Base-by-base conservation (phyloP, 148 eudicot genomes). In the Cornus controversa region DNA sequence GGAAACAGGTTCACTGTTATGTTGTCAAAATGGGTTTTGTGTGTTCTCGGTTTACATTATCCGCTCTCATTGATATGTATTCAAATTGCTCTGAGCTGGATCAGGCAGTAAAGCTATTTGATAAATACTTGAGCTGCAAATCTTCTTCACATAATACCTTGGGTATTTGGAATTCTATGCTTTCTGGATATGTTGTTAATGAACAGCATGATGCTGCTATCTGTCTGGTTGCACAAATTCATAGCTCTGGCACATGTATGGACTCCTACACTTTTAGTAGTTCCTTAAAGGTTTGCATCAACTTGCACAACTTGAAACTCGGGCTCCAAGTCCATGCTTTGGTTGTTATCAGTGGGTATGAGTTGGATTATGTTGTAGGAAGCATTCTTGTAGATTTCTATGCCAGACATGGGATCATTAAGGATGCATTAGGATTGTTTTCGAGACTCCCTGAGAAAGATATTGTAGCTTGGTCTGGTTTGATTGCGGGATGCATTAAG, bases 1-100 rank as follows among this genome's bases (percentile, higher is more conserved):
- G 64, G 64, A 60, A 60, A 60, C 24, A 60, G 64, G 24, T 60
- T n/a, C 64, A 60, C 25, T 60, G 64, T 60, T 60, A 60, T 60
- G 64, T n/a, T n/a, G 8, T 60, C 64, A 60, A n/a, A 60, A 22
- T 9, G 6, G 64, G 64, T 60, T 60, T 60, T 60, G 64, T 22
- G 64, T 8, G 24, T 60, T 60, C 23, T 50, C 4, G 57, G 0
- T 60, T 60, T 60, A 60, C 64, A 14, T 0, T n/a, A 6, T 60
- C 24, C 3, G 64, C 64, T n/a, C 64, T 60, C 7, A n/a, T 60
- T 20, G 64, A 60, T 60, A 18, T 60, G 64, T 60, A 60, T 60
- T 60, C 64, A n/a, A 60, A 18, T 60, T 18, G 64, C 64, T 14
- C 18, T n/a, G 64, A n/a, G 6, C 64, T 60, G 24, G 64, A n/a